Evolutionary conservation across 1,139 yeast species (phyloP).

Genomic region (Geotrichum restrictum): DNA sequence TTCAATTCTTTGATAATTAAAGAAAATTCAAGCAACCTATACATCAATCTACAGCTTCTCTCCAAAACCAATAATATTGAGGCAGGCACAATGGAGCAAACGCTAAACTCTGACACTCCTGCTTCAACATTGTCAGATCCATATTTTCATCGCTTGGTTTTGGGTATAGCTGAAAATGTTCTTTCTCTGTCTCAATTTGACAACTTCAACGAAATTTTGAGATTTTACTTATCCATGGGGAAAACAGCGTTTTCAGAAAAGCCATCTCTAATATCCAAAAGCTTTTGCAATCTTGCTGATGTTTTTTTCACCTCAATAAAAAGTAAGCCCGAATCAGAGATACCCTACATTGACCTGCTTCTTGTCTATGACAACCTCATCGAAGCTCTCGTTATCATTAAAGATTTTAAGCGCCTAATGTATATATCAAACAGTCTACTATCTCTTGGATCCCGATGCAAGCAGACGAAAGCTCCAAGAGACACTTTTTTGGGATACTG

Average conservation of each 20-base stretch:
- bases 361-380: conserved; percentile 16
- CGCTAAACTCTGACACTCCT: neutral
- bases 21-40: conserved; percentile 8
- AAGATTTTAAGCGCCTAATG: conserved; percentile 17
- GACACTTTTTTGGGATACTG: conserved; percentile 22
- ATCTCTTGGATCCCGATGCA: conserved; percentile 23
- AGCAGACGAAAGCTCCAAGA: conserved; percentile 5
- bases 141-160: conserved; percentile 12
- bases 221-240: conserved; percentile 10
- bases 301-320: conserved; percentile 15
- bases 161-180: conserved; percentile 7
- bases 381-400: conserved; percentile 2
- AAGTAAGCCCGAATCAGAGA: conserved; percentile 4
- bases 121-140: conserved; percentile 5
- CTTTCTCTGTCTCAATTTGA: conserved; percentile 7
- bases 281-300: conserved; percentile 5
- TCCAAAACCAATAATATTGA: conserved; percentile 10
- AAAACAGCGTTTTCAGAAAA: neutral
- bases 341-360: conserved; percentile 10
- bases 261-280: conserved; percentile 1
- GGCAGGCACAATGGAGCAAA: neutral
- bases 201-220: conserved; percentile 10
- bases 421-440: conserved; percentile 26
- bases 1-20: conserved; percentile 10
- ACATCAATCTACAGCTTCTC: conserved; percentile 7